These are phyloP conservation scores for Botrytis porri DNA, from an alignment of 2,329 filamentous ascomycete species.

Conservation along the genomic window DNA sequence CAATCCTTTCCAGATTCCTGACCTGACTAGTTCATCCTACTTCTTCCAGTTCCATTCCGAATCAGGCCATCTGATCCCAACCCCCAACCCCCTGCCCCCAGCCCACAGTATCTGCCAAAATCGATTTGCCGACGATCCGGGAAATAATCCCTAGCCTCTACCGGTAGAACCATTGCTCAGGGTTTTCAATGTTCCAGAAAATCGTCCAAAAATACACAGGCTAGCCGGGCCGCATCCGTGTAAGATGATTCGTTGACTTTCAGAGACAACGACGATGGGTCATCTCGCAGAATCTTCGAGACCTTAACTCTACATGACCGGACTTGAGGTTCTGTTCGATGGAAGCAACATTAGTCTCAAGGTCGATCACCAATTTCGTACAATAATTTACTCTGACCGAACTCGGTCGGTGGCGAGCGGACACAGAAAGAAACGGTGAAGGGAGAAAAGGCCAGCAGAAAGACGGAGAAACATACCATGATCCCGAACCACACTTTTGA, in stretches of 20 bases:
- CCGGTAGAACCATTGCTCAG: background rate
- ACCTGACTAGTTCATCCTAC: background rate
- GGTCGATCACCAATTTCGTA: background rate
- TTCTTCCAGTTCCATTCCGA: background rate
- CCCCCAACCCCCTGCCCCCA: no score
- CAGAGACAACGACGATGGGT: conserved; percentile 11
- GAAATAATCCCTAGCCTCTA: background rate
- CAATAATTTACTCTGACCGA: background rate
- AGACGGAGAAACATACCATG: conserved; percentile 29
- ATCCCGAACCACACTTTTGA: conserved; percentile 29
- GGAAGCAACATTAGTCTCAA: conserved; percentile 23
- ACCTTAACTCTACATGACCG: conserved; percentile 24
- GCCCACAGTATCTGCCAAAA: conserved; percentile 8
- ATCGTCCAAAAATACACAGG: conserved; percentile 36
- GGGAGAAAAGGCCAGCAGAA: background rate
- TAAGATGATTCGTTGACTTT: conserved; percentile 26
- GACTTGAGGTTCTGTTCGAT: conserved; percentile 28
- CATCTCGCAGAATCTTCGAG: conserved; percentile 19
- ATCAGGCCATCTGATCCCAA: conserved; percentile 1
- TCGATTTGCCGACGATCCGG: conserved; percentile 9
- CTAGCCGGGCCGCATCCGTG: conserved; percentile 33
- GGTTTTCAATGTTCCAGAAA: conserved; percentile 32
- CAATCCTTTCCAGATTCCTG: background rate
- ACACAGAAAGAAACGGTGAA: background rate
- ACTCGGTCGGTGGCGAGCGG: background rate